Conservation (phyloP, 148 eudicot genomes). For the Polygonum aviculare region DNA sequence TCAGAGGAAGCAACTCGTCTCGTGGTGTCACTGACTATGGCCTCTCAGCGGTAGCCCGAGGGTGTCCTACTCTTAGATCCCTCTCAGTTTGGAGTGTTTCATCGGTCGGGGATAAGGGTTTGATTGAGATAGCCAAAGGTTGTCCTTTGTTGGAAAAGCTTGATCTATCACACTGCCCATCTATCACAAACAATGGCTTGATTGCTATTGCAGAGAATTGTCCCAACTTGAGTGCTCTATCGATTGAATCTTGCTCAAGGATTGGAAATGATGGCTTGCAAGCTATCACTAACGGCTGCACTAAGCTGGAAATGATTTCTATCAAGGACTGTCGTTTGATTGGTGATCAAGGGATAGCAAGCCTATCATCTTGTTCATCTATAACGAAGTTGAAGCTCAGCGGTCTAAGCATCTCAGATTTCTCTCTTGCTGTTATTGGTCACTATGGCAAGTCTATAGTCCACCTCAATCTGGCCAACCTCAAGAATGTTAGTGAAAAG, state of each 20-base stretch:
- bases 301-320: slow-evolving; percentile 49
- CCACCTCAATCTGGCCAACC: slow-evolving; percentile 45
- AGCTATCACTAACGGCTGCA: slow-evolving; percentile 56
- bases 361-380: slow-evolving; percentile 37
- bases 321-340: slow-evolving; percentile 68
- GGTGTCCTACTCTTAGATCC: slow-evolving; percentile 70
- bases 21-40: slow-evolving; percentile 64
- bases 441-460: slow-evolving; percentile 64
- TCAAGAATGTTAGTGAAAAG: slow-evolving; percentile 55
- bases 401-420: slow-evolving; percentile 53
- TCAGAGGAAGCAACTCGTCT: slow-evolving; percentile 50
- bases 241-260: slow-evolving; percentile 60
- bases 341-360: slow-evolving; percentile 72
- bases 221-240: slow-evolving; percentile 62
- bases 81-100: slow-evolving; percentile 70
- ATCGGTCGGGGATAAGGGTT: slow-evolving; percentile 56
- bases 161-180: slow-evolving; percentile 61
- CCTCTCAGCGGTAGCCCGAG: slow-evolving; percentile 57
- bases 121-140: slow-evolving; percentile 59
- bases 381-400: slow-evolving; percentile 66
- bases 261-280: slow-evolving; percentile 63
- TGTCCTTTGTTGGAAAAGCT: slow-evolving; percentile 72
- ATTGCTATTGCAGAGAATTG: slow-evolving; percentile 59
- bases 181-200: slow-evolving; percentile 61
- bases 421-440: slow-evolving; percentile 78